Evolutionary conservation across 345 rosid genomes (phyloP), one percentile per base, ranked within the genome.

Genomic region (Murraya koenigii): DNA sequence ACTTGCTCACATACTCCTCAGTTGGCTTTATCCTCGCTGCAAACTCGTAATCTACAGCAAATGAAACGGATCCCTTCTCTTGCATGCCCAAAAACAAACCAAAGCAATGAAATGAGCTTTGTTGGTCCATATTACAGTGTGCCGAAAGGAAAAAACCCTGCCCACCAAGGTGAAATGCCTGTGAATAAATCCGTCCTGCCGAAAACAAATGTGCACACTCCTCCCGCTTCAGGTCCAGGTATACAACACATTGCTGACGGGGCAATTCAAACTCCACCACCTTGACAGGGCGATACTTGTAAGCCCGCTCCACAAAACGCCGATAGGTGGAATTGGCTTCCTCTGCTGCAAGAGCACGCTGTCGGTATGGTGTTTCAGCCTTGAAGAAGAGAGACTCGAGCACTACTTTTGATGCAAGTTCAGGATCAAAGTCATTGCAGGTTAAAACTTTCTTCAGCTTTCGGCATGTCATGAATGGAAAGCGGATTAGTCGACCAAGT

Each of bases 361-460:
- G 94, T 78, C 85, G 52, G 72, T 82, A 75, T 63, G 91, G 83
- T 20, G 92, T 80, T 80, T 90, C 94, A 35, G 90, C 87, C 87
- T 90, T 93, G 90, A 89, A 92, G 77, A 90, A 90, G 70, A 95
- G 92, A 72, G 97, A 92, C 79, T 90, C 92, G 0, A 89, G 88
- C 71, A 93, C 97, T 75, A 90, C 86, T 74, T 84, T 82, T 28
- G 90, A 85, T 70, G 91, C 87, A 49, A 87, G 73, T 60, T 85
- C 90, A 7, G 87, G 85, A 55, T 82, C 85, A 65, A 95, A 89
- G 69, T 95, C 97, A 44, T 82, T 84, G 85, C 97, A 89, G 77
- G 80, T 78, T 78, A 92, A 84, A 39, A 92, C 90, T 78, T 90
- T 87, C 90, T 81, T 90, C 80, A 95, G 88, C 79, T 88, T 92